Evolutionary conservation across 176 grass and related monocot genomes (phyloP).

Genomic region (Olyra latifolia): DNA sequence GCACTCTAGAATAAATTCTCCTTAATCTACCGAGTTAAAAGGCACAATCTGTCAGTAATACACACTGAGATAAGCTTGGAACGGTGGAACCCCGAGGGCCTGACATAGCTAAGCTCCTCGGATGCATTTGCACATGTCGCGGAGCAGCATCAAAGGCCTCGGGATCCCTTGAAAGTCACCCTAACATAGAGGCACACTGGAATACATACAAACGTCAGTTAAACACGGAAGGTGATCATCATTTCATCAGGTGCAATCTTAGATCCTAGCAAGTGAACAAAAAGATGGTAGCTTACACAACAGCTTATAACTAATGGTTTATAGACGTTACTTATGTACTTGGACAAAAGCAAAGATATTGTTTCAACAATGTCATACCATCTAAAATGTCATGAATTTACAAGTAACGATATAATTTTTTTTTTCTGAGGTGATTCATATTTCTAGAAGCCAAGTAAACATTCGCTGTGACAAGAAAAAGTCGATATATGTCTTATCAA

Average conservation of each 20-base stretch:
- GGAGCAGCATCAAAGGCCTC: not conserved
- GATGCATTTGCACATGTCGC: not conserved
- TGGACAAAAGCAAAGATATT: not conserved
- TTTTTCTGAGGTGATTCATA: not conserved
- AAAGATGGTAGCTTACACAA: not conserved
- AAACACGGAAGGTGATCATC: not conserved
- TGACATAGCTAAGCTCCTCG: not conserved
- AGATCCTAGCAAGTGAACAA: not conserved
- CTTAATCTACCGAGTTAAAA: not conserved
- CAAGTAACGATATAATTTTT: not conserved
- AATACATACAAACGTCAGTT: not conserved
- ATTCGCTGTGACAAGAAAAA: not conserved
- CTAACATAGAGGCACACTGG: not conserved
- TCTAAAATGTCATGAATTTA: not conserved
- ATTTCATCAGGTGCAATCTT: not conserved
- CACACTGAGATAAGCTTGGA: not conserved
- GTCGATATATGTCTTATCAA: slow-evolving; percentile 27
- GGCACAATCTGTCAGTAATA: not conserved
- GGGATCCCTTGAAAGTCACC: not conserved
- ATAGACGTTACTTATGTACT: too few relatives aligned
- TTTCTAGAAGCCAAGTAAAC: not conserved
- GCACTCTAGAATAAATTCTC: not conserved
- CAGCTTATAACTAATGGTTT: too few relatives aligned
- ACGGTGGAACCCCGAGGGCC: not conserved
- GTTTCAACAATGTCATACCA: not conserved